Base-by-base conservation (phyloP, 306 rosid species). In the Clitoria ternatea region DNA sequence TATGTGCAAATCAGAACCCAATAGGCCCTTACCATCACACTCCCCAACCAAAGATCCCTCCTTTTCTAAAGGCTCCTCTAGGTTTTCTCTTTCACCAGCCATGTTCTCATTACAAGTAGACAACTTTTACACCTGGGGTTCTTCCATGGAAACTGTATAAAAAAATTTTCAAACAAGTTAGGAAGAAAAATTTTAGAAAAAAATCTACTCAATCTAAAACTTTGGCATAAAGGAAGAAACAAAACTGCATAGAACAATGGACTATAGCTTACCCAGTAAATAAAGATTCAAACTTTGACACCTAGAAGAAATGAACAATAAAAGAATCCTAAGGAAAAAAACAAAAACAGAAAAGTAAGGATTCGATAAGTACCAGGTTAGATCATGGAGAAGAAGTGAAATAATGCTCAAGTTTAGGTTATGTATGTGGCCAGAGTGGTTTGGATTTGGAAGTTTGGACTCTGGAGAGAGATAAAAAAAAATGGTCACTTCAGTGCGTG, bases 1-100 rank as follows among this genome's bases (percentile, higher is more conserved):
- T 79, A 81, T 83, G 79, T 77, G 81, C 74, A 84, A 80, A 82
- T 84, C 85, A 64, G 96, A 80, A 72, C 83, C 96, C 61, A 84
- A 80, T 86, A 81, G 32, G 30, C 86, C 96, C 71, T 77, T 88
- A 72, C 82, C 89, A 80, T 75, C 75, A 76, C 89, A 81, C 47
- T 45, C 81, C 29, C 78, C 74, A 70, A 49, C 67, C 56, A 71
- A 76, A 55, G 79, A 47, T 37, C 74, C 88, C 35, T 84, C 81
- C 70, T 40, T 19, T 37, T 61, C 73, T 40, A 76, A 13, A 66
- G 55, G 53, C 61, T 66, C 60, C 10, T 72, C 81, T 72, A 65
- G 78, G 68, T 60, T 68, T 76, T 82, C 70, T 66, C 33, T 37
- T 61, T 48, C 88, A 57, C 72, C 77, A 53, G 66, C 79, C 27